Evolutionary conservation across 179 eudicot genomes (phyloP).

Genomic region (Silene noctiflora): DNA sequence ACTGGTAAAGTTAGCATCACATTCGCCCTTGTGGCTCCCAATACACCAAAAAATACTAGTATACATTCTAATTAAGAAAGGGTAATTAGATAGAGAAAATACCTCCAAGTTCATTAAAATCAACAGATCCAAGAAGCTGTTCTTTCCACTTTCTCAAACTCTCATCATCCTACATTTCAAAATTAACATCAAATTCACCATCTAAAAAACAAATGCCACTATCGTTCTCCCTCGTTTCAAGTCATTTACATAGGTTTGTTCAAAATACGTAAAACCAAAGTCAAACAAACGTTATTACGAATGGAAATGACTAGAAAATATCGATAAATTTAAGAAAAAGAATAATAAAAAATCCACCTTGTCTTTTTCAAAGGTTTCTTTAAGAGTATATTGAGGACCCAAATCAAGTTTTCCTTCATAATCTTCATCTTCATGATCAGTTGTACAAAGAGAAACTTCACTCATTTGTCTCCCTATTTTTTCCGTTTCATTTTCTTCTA

Average conservation of each 20-base stretch:
- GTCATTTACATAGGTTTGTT: too few relatives aligned
- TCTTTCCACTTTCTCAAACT: constrained; percentile 79
- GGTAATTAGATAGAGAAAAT: background rate
- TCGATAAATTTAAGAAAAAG: too few relatives aligned
- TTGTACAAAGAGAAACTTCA: constrained; percentile 32
- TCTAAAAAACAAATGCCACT: background rate
- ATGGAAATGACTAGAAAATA: background rate
- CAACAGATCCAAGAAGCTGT: constrained; percentile 67
- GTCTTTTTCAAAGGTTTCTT: constrained; percentile 73
- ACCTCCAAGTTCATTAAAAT: constrained; percentile 59
- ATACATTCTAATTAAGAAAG: background rate
- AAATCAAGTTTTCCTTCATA: constrained; percentile 38
- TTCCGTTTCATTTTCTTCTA: constrained; percentile 15
- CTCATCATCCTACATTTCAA: constrained; percentile 61
- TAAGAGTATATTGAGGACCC: constrained; percentile 66
- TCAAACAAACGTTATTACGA: too few relatives aligned
- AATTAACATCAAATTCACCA: background rate
- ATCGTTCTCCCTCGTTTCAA: too few relatives aligned
- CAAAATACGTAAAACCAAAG: too few relatives aligned
- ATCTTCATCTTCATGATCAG: constrained; percentile 56
- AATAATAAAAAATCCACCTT: constrained; percentile 35
- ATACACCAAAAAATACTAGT: too few relatives aligned
- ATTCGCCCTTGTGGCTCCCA: too few relatives aligned
- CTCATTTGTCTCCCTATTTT: constrained; percentile 36
- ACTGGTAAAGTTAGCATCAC: too few relatives aligned